Percentiles rank a stretch among this genome's conserved stretches.
These are phyloP conservation scores for Diversispora epigaea DNA, from an alignment of 192 early-diverging fungal species.

Conservation along the genomic window DNA sequence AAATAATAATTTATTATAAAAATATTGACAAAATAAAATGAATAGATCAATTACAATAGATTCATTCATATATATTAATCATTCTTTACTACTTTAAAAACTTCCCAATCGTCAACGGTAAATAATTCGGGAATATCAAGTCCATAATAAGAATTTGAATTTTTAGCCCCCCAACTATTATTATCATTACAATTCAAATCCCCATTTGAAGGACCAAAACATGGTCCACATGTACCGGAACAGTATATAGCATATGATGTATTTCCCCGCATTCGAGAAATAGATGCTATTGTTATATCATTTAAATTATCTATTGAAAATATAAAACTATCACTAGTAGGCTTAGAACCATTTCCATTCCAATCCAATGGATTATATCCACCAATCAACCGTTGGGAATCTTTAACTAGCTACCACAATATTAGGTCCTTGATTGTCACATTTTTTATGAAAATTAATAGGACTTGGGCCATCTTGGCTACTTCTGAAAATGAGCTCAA, in stretches of 20 bases:
- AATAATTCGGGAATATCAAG: too few relatives aligned
- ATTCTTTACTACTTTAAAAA: too few relatives aligned
- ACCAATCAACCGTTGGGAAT: neutral
- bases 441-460: neutral
- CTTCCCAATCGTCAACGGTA: too few relatives aligned
- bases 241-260: neutral
- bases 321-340: neutral
- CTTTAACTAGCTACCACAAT: neutral
- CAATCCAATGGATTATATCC: slow-evolving; percentile 16
- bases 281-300: neutral
- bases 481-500: neutral
- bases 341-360: neutral
- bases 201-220: neutral
- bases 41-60: too few relatives aligned
- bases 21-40: too few relatives aligned
- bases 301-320: neutral
- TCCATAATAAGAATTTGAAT: too few relatives aligned
- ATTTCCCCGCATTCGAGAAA: neutral
- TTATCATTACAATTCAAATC: too few relatives aligned
- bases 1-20: too few relatives aligned
- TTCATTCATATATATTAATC: too few relatives aligned
- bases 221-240: neutral
- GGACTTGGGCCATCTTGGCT: neutral
- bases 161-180: too few relatives aligned
- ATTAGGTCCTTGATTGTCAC: neutral